Percentiles rank a stretch among this genome's conserved stretches.
These are phyloP conservation scores for Fusarium sp. DNA, from an alignment of 2,329 filamentous ascomycete genomes.

Conservation along the genomic window DNA sequence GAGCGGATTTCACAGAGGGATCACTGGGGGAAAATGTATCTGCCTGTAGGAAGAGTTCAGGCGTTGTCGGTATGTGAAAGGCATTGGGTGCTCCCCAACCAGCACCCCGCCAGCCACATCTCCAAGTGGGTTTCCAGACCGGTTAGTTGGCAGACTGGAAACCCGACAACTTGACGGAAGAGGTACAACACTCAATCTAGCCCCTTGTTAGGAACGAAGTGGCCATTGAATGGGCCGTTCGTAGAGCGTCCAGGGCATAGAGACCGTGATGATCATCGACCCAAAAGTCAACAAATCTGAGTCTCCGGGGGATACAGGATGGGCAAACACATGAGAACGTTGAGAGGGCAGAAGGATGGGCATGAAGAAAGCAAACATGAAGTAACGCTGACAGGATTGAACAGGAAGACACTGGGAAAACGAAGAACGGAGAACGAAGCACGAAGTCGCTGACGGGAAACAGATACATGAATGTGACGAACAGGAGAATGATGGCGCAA, in stretches of 20 bases:
- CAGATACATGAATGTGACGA: background rate
- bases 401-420: background rate
- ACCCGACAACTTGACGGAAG: no score
- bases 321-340: constrained; percentile 20
- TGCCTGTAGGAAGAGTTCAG: no score
- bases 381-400: background rate
- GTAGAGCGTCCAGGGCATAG: background rate
- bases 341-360: background rate
- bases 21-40: constrained; percentile 9
- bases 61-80: constrained; percentile 6
- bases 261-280: constrained; percentile 24
- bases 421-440: background rate
- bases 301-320: constrained; percentile 11
- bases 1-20: background rate
- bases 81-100: background rate
- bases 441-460: background rate
- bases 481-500: background rate
- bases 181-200: no score
- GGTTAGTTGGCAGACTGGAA: no score
- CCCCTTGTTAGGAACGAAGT: fast-evolving
- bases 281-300: constrained; percentile 18
- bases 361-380: background rate
- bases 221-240: constrained; percentile 7
- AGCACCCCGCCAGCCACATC: constrained; percentile 1
- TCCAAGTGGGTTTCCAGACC: no score